These are phyloP conservation scores for Heterobasidion parviporum DNA, from an alignment of 1,284 basidiomycete genomes.

Conservation along the genomic window DNA sequence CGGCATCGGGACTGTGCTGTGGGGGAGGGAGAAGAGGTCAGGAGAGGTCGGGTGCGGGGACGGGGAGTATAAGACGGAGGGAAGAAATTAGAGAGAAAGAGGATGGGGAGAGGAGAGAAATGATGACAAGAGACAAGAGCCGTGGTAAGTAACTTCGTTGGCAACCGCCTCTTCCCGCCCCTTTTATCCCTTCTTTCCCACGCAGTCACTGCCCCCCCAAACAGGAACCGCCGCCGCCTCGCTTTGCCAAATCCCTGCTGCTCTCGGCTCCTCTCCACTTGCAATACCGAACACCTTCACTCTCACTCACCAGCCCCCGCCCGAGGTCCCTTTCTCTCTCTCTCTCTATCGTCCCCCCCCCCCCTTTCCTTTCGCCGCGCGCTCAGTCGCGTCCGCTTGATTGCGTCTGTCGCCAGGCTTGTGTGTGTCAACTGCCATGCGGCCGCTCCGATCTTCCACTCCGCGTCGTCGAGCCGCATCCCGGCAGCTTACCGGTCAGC, in stretches of 20 bases:
- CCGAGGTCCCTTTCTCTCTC: too few species aligned
- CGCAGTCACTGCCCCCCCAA: background rate
- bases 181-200: background rate
- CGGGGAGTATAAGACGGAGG: background rate
- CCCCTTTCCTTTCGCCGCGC: too few species aligned
- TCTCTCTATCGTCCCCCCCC: too few species aligned
- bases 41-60: background rate
- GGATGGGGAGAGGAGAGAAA: slow-evolving; percentile 4
- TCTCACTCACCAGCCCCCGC: too few species aligned
- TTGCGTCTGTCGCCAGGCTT: too few species aligned
- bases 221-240: background rate
- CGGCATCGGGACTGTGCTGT: background rate
- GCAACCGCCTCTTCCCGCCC: slow-evolving; percentile 9
- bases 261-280: background rate
- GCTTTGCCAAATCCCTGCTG: background rate
- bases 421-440: too few species aligned
- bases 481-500: too few species aligned
- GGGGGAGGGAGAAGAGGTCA: background rate
- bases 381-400: too few species aligned
- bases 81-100: background rate
- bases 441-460: too few species aligned
- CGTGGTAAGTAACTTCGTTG: slow-evolving; percentile 7
- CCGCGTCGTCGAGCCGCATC: too few species aligned
- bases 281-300: too few species aligned
- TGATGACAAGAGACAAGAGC: slow-evolving; percentile 5